A percentile compares a stretch with the other conserved stretches of the same genome.
These are phyloP conservation scores for Schizophyllum commune DNA, from an alignment of 1,284 basidiomycete species.

Conservation along the genomic window DNA sequence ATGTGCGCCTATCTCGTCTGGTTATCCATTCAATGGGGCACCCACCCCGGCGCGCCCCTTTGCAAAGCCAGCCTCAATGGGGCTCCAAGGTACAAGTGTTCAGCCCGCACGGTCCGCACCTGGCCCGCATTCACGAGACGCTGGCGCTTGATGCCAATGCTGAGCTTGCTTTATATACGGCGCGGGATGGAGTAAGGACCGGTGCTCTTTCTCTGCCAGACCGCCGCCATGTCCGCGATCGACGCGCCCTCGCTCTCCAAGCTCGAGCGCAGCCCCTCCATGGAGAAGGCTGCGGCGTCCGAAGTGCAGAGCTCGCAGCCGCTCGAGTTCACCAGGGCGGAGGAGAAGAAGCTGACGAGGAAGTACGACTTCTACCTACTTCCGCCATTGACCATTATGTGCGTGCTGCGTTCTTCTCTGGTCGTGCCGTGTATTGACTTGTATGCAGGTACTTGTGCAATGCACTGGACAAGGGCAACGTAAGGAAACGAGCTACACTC, in stretches of 20 bases:
- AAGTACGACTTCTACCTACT: slow-evolving; percentile 33
- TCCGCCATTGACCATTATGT: slow-evolving; percentile 36
- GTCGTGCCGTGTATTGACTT: background rate
- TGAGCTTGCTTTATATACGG: background rate
- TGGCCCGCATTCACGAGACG: background rate
- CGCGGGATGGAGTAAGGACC: background rate
- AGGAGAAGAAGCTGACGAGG: slow-evolving; percentile 28
- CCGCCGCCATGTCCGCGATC: background rate
- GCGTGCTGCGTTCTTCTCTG: slow-evolving; percentile 4
- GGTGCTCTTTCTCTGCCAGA: background rate
- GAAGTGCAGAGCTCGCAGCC: slow-evolving; percentile 4
- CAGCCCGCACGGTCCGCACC: background rate
- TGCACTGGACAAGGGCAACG: slow-evolving; percentile 41
- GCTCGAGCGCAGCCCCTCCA: slow-evolving; percentile 10
- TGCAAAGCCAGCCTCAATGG: background rate
- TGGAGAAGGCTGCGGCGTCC: background rate
- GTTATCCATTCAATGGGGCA: background rate
- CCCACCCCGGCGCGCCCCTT: background rate
- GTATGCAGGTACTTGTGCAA: slow-evolving; percentile 38
- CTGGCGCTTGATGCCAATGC: background rate
- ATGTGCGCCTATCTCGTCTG: background rate
- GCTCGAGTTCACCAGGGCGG: slow-evolving; percentile 17
- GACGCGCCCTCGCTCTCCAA: background rate
- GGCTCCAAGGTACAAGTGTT: background rate
- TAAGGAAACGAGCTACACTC: background rate